These are phyloP conservation scores for Mycena crocata DNA, from an alignment of 768 basidiomycete genomes.

Conservation along the genomic window DNA sequence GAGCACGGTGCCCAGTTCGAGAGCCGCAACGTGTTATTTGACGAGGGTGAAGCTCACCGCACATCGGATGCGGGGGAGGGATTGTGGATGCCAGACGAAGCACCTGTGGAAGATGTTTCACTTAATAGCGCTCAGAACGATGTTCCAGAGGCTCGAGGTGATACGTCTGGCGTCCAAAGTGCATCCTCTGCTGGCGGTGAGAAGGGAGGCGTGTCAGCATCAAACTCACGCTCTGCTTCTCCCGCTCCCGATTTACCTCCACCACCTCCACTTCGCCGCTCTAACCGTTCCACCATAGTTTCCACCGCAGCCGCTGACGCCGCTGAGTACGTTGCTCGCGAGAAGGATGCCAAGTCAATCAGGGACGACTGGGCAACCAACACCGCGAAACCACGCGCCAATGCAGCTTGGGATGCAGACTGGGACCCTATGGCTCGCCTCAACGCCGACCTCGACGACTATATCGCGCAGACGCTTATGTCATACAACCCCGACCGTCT, in stretches of 20 bases:
- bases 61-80: constrained; percentile 10
- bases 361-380: neutral
- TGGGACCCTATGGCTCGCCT: neutral
- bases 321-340: neutral
- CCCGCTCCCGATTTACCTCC: neutral
- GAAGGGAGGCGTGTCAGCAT: neutral
- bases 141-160: constrained; percentile 15
- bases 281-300: neutral
- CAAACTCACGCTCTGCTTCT: neutral
- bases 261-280: neutral
- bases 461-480: neutral
- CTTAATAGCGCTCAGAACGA: constrained; percentile 7
- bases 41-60: constrained; percentile 3
- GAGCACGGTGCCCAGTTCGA: constrained; percentile 8
- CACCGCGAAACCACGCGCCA: neutral
- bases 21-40: constrained; percentile 9
- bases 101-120: constrained; percentile 11
- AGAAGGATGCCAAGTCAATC: neutral
- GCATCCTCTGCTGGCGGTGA: neutral
- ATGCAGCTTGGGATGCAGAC: too few species aligned
- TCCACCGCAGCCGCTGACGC: neutral
- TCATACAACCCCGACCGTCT: constrained; percentile 7
- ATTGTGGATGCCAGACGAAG: neutral
- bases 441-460: constrained; percentile 3
- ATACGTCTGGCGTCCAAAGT: too few species aligned